A percentile compares a stretch with the other conserved stretches of the same genome.
phyloP scores from a whole-genome alignment of 2,329 filamentous ascomycete genomes.

The Shiraia sp. region DNA sequence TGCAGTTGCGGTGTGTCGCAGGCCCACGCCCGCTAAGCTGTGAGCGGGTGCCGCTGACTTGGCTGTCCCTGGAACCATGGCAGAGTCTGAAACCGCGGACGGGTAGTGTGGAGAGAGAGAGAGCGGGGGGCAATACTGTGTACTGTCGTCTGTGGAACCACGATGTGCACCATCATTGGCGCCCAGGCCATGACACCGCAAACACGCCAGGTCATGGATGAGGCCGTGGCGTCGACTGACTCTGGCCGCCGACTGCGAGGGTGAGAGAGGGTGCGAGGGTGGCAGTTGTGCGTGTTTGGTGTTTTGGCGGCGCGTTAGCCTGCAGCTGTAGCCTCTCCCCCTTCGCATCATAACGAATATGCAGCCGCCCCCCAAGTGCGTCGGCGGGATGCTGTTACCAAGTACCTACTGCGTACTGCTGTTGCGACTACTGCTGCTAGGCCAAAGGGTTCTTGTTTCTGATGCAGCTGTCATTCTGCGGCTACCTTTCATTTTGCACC shows the following conservation, averaged over 20 bases:
- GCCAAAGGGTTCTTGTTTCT: conserved; percentile 6
- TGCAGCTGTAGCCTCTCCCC: conserved; percentile 23
- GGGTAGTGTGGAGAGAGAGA: conserved; percentile 16
- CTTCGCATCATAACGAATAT: conserved; percentile 12
- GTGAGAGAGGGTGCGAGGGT: conserved; percentile 5
- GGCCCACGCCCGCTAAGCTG: conserved; percentile 4
- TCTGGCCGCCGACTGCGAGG: conserved; percentile 5
- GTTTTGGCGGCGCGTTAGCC: conserved; percentile 9
- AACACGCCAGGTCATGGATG: conserved; percentile 10
- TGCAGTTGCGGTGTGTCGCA: conserved; percentile 30
- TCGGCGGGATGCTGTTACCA: conserved; percentile 12
- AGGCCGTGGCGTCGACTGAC: conserved; percentile 3
- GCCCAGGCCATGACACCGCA: conserved; percentile 5
- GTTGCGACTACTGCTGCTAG: neutral
- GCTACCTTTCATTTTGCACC: conserved; percentile 1
- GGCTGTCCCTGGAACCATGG: conserved; percentile 17
- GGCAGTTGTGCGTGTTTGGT: neutral
- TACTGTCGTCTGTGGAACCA: conserved; percentile 23
- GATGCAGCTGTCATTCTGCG: conserved; percentile 4
- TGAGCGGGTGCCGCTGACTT: conserved; percentile 10
- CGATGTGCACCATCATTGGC: conserved; percentile 20
- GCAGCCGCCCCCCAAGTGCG: conserved; percentile 18
- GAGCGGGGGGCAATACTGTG: conserved; percentile 16
- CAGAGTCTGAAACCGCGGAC: conserved; percentile 31
- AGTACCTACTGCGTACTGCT: neutral